Base-by-base conservation (phyloP, 1,284 basidiomycete species). In the Ustilago vetiveriae region DNA sequence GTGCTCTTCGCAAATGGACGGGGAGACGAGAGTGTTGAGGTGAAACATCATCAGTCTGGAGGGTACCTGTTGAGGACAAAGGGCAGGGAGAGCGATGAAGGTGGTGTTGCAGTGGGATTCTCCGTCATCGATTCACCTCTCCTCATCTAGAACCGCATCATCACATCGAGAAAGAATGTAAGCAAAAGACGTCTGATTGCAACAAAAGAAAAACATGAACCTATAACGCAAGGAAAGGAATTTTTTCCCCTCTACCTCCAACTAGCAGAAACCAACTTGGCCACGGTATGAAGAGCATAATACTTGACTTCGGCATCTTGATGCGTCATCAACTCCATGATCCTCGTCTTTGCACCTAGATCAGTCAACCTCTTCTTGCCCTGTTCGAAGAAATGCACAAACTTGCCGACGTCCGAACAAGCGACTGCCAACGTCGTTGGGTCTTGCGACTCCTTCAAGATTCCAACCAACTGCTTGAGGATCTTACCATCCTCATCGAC, bases 261-360 rank as follows among this genome's bases (percentile, higher is more conserved):
- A 42, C 78, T 79, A 38, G 76, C 74, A 7, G 66, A 72, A 6
- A 81, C 75, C 32, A 81, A 60, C 40, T 66, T 63, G 14, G 58
- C 63, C 38, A 79, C 72, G 22, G 79, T 74, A 39, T 74, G 63
- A 22, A 98, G 85, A 5, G 94, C 92, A 64, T 90, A 88, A 85
- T 97, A 98, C 74, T 92, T 88, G 53, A 98, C 93, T 78, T 98
- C 90, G 23, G 90, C 84, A 82, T 95, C 89, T 29, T 87, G 84
- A 82, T 96, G 91, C 4, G 89, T 88, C 91, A 98, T 94, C 54
- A 98, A 86, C 76, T 95, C 90, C 92, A 98, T 96, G 13, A 94
- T 91, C 22, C 89, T 87, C 7, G 88, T 88, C 84, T 98, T 98
- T 11, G 88, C 95, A 26, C 91, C 90, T 29, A 94, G 84, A 64